Conservation (phyloP, 192 early-diverging fungal genomes). For the Rhizophagus sp. region DNA sequence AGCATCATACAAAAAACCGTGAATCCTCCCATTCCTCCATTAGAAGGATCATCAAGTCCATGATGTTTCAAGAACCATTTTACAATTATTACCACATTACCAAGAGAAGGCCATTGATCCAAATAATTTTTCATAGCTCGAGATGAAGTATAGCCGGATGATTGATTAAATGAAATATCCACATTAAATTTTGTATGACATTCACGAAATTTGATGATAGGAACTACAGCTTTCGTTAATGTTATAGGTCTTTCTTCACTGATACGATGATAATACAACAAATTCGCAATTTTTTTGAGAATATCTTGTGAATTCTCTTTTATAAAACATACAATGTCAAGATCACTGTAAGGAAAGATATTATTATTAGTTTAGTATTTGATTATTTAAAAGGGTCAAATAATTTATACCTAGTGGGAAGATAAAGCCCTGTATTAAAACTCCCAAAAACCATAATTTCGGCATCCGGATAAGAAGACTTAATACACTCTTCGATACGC, state of each 20-base stretch:
- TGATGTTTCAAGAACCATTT: conserved; percentile 84
- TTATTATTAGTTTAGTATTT: neutral
- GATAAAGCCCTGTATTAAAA: conserved; percentile 83
- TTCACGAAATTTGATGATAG: conserved; percentile 90
- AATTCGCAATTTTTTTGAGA: conserved; percentile 48
- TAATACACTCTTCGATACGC: conserved; percentile 56
- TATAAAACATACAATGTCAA: conserved; percentile 43
- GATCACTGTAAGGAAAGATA: conserved; percentile 36
- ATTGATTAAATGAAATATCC: conserved; percentile 86
- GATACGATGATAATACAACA: conserved; percentile 48
- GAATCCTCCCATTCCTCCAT: conserved; percentile 88
- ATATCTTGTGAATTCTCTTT: neutral
- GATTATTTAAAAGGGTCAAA: conserved; percentile 33
- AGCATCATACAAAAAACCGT: conserved; percentile 74
- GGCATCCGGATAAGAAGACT: conserved; percentile 41
- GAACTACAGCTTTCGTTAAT: conserved; percentile 75
- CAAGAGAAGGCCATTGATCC: conserved; percentile 57
- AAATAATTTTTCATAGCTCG: conserved; percentile 58
- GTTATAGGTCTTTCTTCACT: conserved; percentile 46
- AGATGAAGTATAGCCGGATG: conserved; percentile 63
- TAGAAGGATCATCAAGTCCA: conserved; percentile 81
- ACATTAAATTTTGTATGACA: conserved; percentile 67
- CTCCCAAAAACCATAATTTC: conserved; percentile 79
- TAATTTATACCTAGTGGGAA: conserved; percentile 78
- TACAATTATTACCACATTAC: conserved; percentile 73